These are phyloP conservation scores for Leptographium flavum DNA, from an alignment of 2,329 filamentous ascomycete species.

Conservation along the genomic window DNA sequence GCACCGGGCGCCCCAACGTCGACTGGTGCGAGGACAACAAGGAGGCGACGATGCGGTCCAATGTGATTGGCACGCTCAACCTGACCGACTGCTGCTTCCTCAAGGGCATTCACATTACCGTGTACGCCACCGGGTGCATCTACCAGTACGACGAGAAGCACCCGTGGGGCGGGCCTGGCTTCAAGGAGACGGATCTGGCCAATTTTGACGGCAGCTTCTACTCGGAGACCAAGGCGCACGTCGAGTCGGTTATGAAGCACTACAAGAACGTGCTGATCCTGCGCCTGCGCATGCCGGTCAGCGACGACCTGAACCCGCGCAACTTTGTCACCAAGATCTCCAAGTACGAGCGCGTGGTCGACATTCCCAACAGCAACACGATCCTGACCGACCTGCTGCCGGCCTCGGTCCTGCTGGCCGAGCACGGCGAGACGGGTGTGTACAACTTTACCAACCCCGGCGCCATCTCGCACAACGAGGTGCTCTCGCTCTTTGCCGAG, in stretches of 20 bases:
- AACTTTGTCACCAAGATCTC: slow-evolving; percentile 58
- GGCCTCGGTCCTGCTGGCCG: slow-evolving; percentile 68
- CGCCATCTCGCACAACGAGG: slow-evolving; percentile 57
- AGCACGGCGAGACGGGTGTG: slow-evolving; percentile 69
- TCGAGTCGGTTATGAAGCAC: slow-evolving; percentile 49
- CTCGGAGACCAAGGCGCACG: slow-evolving; percentile 50
- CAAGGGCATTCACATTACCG: slow-evolving; percentile 46
- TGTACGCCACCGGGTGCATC: slow-evolving; percentile 55
- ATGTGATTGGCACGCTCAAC: slow-evolving; percentile 51
- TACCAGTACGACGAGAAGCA: slow-evolving; percentile 49
- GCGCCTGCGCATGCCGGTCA: slow-evolving; percentile 55
- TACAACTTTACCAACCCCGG: slow-evolving; percentile 61
- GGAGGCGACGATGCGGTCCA: slow-evolving; percentile 51
- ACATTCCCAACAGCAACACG: slow-evolving; percentile 56
- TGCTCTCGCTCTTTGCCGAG: slow-evolving; percentile 46
- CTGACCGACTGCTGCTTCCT: slow-evolving; percentile 46
- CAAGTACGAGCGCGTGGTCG: slow-evolving; percentile 49
- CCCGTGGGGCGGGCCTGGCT: slow-evolving; percentile 44
- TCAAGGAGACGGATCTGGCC: slow-evolving; percentile 44
- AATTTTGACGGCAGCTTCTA: slow-evolving; percentile 58
- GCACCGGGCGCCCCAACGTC: slow-evolving; percentile 52
- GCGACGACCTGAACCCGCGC: slow-evolving; percentile 49
- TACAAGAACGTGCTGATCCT: slow-evolving; percentile 50
- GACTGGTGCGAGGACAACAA: slow-evolving; percentile 61
- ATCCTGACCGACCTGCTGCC: slow-evolving; percentile 52